phyloP scores from a whole-genome alignment of 148 eudicot species.

The Nyssa sinensis region DNA sequence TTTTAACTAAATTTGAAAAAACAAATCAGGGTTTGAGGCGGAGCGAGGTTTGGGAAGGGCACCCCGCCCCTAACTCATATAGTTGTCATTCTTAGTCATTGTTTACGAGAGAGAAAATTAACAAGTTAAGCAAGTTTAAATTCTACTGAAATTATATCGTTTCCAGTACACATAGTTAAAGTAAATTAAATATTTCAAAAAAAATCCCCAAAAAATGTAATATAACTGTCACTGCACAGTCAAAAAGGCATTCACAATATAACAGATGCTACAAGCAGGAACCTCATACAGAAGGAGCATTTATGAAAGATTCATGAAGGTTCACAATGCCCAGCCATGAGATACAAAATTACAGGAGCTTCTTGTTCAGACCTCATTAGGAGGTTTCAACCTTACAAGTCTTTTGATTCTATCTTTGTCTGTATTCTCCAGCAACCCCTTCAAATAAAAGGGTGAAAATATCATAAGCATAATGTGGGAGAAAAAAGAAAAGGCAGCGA shows the following conservation, averaged over 20 bases:
- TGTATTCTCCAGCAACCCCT: conserved; percentile 94
- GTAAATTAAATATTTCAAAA: no score
- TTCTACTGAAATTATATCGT: no score
- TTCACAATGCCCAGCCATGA: neutral
- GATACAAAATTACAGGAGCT: conserved; percentile 3
- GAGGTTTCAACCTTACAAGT: conserved; percentile 86
- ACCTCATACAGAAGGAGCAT: neutral
- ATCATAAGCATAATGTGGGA: conserved; percentile 8
- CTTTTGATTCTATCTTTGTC: conserved; percentile 95
- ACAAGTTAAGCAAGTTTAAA: no score
- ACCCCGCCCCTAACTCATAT: no score
- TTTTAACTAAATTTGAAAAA: no score
- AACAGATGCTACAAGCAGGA: neutral
- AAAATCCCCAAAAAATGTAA: neutral
- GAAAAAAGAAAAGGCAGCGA: conserved; percentile 6
- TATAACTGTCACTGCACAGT: no score
- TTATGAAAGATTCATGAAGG: neutral
- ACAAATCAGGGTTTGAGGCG: no score
- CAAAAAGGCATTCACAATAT: no score
- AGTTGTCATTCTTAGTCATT: no score
- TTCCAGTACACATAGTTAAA: no score
- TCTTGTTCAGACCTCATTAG: conserved; percentile 68
- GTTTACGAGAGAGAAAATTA: no score
- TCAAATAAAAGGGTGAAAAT: conserved; percentile 9
- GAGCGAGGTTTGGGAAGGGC: no score